phyloP scores from a whole-genome alignment of 2,329 filamentous ascomycete species.

The Gnomoniopsis smithogilvyi region DNA sequence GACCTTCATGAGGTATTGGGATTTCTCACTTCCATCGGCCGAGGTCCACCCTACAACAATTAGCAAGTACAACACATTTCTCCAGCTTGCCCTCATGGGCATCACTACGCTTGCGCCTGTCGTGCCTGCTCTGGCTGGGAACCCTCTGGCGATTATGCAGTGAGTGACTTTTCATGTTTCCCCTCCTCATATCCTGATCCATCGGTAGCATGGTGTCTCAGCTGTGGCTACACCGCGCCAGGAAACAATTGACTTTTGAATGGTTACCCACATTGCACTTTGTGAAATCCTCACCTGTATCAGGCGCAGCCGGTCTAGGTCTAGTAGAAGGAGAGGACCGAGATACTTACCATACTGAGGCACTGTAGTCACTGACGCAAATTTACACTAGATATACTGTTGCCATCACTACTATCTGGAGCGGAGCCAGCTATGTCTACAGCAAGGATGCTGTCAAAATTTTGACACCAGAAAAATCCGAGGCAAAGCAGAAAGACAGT shows the following conservation, averaged over 20 bases:
- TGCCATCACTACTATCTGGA: slow-evolving; percentile 87
- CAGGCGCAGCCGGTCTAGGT: too few relatives aligned
- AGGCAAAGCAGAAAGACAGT: slow-evolving; percentile 21
- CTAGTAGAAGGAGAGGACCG: too few relatives aligned
- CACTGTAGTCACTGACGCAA: neutral
- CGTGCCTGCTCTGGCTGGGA: slow-evolving; percentile 54
- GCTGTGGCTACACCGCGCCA: too few relatives aligned
- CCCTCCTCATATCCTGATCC: neutral
- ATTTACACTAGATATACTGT: slow-evolving; percentile 66
- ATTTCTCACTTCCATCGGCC: slow-evolving; percentile 86
- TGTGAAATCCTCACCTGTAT: too few relatives aligned
- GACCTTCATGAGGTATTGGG: slow-evolving; percentile 91
- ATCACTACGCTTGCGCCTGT: slow-evolving; percentile 79
- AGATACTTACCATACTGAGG: neutral
- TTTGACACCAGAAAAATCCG: slow-evolving; percentile 39
- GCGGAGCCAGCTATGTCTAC: slow-evolving; percentile 86
- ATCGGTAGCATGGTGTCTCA: too few relatives aligned
- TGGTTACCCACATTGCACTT: too few relatives aligned
- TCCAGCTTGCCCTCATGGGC: slow-evolving; percentile 85
- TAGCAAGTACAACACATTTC: slow-evolving; percentile 89
- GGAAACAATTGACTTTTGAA: too few relatives aligned
- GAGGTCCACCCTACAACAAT: slow-evolving; percentile 82
- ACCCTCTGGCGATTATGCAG: slow-evolving; percentile 60
- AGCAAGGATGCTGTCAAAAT: slow-evolving; percentile 92
- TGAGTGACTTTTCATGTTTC: slow-evolving; percentile 38